phyloP scores from a whole-genome alignment of 2,329 filamentous ascomycete genomes.

The Pyrenophora seminiperda region DNA sequence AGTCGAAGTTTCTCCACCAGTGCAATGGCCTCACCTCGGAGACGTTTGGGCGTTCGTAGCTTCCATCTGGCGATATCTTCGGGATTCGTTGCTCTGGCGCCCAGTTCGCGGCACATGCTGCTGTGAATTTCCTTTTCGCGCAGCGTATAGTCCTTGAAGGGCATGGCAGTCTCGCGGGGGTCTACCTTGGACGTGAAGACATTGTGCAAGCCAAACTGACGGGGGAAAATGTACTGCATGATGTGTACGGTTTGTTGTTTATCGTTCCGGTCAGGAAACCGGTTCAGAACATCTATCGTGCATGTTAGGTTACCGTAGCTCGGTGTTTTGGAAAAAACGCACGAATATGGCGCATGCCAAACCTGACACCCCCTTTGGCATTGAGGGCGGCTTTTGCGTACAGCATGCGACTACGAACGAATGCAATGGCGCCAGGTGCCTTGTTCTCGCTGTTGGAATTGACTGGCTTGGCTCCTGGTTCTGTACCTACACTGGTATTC shows the following conservation, averaged over 20 bases:
- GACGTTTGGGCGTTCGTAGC: slow-evolving; percentile 63
- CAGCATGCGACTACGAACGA: slow-evolving; percentile 83
- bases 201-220: slow-evolving; percentile 88
- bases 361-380: slow-evolving; percentile 67
- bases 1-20: slow-evolving; percentile 72
- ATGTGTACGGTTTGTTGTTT: slow-evolving; percentile 67
- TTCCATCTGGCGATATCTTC: slow-evolving; percentile 43
- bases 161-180: slow-evolving; percentile 68
- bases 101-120: slow-evolving; percentile 28
- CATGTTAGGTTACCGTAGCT: slow-evolving; percentile 18
- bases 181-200: slow-evolving; percentile 79
- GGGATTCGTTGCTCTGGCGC: slow-evolving; percentile 22
- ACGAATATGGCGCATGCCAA: slow-evolving; percentile 84
- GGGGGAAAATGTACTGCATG: slow-evolving; percentile 92
- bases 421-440: slow-evolving; percentile 65
- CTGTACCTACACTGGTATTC: neutral
- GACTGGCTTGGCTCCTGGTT: slow-evolving; percentile 1
- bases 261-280: slow-evolving; percentile 60
- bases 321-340: slow-evolving; percentile 45
- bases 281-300: slow-evolving; percentile 75
- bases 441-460: slow-evolving; percentile 17
- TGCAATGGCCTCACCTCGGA: slow-evolving; percentile 65
- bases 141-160: slow-evolving; percentile 81
- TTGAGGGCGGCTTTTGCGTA: slow-evolving; percentile 79
- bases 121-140: slow-evolving; percentile 78